Evolutionary conservation across 371 early-diverging fungal genomes (phyloP).

Genomic region (Syncephalastrum racemosum): DNA sequence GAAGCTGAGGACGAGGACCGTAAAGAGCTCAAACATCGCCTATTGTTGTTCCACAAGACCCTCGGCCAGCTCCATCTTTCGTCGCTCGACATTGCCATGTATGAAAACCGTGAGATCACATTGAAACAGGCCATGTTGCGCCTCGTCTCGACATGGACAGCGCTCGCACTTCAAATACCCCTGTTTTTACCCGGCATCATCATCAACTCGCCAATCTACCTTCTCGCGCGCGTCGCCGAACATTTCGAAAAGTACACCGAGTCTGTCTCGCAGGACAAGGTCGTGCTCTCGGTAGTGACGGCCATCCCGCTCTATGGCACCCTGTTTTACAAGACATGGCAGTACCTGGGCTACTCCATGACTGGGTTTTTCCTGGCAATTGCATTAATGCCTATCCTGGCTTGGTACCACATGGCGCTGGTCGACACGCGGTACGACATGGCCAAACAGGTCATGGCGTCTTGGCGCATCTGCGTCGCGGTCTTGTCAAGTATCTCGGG

Average conservation of each 20-base stretch:
- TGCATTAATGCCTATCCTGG: slow-evolving; percentile 41
- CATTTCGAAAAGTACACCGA: slow-evolving; percentile 52
- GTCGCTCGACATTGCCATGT: slow-evolving; percentile 45
- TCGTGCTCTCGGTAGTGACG: slow-evolving; percentile 34
- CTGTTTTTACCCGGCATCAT: slow-evolving; percentile 56
- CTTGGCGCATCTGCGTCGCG: slow-evolving; percentile 51
- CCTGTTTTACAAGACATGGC: slow-evolving; percentile 36
- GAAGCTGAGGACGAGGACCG: slow-evolving; percentile 17
- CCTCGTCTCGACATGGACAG: slow-evolving; percentile 34
- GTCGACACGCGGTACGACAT: slow-evolving; percentile 53
- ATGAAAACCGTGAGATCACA: slow-evolving; percentile 44
- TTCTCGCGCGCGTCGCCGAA: slow-evolving; percentile 43
- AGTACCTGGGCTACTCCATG: slow-evolving; percentile 26
- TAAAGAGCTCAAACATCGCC: slow-evolving; percentile 28
- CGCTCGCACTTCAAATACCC: slow-evolving; percentile 48
- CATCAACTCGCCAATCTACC: slow-evolving; percentile 55
- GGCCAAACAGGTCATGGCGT: slow-evolving; percentile 41
- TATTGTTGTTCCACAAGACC: slow-evolving; percentile 36
- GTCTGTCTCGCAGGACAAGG: slow-evolving; percentile 54
- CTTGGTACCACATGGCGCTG: slow-evolving; percentile 51
- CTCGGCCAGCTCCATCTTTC: slow-evolving; percentile 39
- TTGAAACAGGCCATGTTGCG: slow-evolving; percentile 30
- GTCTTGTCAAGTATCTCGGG: slow-evolving; percentile 26
- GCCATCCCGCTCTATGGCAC: slow-evolving; percentile 39
- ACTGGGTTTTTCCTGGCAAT: slow-evolving; percentile 26